These are phyloP conservation scores for Blastobotrys buckinghamii DNA, from an alignment of 1,139 yeast genomes.

Conservation along the genomic window DNA sequence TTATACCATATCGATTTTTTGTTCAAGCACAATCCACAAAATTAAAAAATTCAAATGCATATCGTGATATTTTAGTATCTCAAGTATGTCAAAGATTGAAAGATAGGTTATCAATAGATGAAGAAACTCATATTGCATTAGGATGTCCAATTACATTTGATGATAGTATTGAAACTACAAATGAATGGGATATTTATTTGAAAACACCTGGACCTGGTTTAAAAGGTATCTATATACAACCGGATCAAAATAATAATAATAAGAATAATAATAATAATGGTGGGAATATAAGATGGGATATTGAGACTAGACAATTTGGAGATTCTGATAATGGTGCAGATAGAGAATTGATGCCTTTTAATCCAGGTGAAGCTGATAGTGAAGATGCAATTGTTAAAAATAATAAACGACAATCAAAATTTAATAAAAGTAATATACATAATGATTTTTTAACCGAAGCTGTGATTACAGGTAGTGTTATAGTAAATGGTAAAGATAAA, in stretches of 20 bases:
- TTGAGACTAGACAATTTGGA: conserved; percentile 19
- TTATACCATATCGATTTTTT: conserved; percentile 23
- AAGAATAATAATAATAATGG: too few species aligned
- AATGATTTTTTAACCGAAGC: conserved; percentile 13
- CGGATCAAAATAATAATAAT: not conserved
- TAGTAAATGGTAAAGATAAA: conserved; percentile 8
- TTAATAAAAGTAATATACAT: not conserved
- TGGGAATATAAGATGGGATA: conserved; percentile 11
- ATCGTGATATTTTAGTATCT: conserved; percentile 16
- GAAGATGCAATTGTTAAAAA: conserved; percentile 18
- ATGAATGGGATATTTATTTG: conserved; percentile 15
- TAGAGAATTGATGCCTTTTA: conserved; percentile 19
- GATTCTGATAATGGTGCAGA: conserved; percentile 15
- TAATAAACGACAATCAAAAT: not conserved
- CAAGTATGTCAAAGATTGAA: conserved; percentile 16
- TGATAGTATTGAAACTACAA: conserved; percentile 1
- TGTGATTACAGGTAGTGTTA: conserved; percentile 20
- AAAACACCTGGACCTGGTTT: conserved; percentile 23
- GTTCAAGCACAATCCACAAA: conserved; percentile 17
- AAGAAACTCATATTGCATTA: conserved; percentile 18
- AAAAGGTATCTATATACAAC: conserved; percentile 19
- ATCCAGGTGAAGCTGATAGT: conserved; percentile 19
- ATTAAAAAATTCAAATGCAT: conserved; percentile 16
- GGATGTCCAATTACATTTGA: conserved; percentile 17
- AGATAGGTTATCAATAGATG: conserved; percentile 22